A percentile compares a stretch with the other conserved stretches of the same genome.
phyloP scores from a whole-genome alignment of 2,329 filamentous ascomycete species.

The Conoideocrella luteorostrata region DNA sequence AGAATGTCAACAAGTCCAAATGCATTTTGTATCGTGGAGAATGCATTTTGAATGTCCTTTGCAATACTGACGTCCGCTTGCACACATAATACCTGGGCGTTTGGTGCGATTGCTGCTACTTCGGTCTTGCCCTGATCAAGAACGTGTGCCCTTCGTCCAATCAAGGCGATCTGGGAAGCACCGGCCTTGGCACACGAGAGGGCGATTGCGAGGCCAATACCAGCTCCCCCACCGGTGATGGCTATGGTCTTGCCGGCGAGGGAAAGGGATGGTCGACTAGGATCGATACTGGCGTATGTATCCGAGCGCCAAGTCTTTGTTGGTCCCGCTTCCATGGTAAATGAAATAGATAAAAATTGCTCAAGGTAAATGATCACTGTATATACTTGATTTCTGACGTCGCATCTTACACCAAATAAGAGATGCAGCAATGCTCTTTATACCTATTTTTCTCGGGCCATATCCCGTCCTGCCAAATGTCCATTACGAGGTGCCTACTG shows the following conservation, averaged over 20 bases:
- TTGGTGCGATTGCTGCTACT: not conserved
- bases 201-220: constrained; percentile 40
- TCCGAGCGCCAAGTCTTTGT: constrained; percentile 7
- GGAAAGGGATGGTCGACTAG: not conserved
- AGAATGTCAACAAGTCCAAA: constrained; percentile 18
- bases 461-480: too few relatives aligned
- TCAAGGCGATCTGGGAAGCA: constrained; percentile 44
- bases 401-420: too few relatives aligned
- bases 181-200: constrained; percentile 32
- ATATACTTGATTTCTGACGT: too few relatives aligned
- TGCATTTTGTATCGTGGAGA: constrained; percentile 3
- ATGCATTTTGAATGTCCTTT: not conserved
- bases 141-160: constrained; percentile 20
- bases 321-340: too few relatives aligned
- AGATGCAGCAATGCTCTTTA: too few relatives aligned
- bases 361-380: too few relatives aligned
- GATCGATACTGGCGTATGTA: constrained; percentile 1
- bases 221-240: constrained; percentile 26
- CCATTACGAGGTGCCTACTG: too few relatives aligned
- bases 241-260: constrained; percentile 2
- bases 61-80: not conserved
- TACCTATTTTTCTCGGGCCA: too few relatives aligned
- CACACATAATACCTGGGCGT: not conserved
- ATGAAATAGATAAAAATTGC: too few relatives aligned
- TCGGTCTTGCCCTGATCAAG: constrained; percentile 15